Evolutionary conservation across 352 stramenopile species (phyloP).

Genomic region (Globisporangium parvum): DNA sequence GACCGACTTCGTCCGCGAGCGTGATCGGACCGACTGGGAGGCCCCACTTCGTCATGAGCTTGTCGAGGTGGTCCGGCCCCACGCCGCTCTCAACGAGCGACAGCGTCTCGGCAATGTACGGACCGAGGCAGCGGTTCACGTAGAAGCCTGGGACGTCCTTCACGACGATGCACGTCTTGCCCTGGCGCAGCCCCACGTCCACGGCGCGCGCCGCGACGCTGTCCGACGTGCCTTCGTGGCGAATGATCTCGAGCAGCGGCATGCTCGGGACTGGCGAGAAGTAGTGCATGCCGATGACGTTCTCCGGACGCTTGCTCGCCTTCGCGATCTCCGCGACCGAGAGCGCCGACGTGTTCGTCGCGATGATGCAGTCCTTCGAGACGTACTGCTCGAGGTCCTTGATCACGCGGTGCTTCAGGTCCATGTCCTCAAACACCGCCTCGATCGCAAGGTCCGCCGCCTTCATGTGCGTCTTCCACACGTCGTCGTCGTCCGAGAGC

Average conservation of each 20-base stretch:
- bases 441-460: slow-evolving; percentile 97
- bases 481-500: slow-evolving; percentile 89
- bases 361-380: slow-evolving; percentile 93
- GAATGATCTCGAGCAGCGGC: slow-evolving; percentile 98
- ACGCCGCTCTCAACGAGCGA: slow-evolving; percentile 91
- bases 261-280: slow-evolving; percentile 97
- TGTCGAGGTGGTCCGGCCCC: slow-evolving; percentile 91
- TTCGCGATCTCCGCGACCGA: slow-evolving; percentile 94
- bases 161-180: slow-evolving; percentile 97
- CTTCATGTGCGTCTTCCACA: slow-evolving; percentile 91
- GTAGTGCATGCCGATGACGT: slow-evolving; percentile 98
- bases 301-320: slow-evolving; percentile 77
- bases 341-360: slow-evolving; percentile 97
- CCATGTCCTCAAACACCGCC: slow-evolving; percentile 97
- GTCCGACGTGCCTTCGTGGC: slow-evolving; percentile 89
- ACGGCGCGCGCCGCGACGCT: slow-evolving; percentile 89
- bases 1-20: slow-evolving; percentile 95
- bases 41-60: slow-evolving; percentile 94
- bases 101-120: slow-evolving; percentile 91
- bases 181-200: slow-evolving; percentile 94
- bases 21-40: slow-evolving; percentile 97
- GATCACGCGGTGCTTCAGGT: slow-evolving; percentile 95
- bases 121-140: slow-evolving; percentile 97
- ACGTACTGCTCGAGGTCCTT: slow-evolving; percentile 91
- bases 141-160: slow-evolving; percentile 99